Evolutionary conservation across 495 filamentous ascomycete species (phyloP), one percentile per base, ranked within the genome.

Genomic region (Oidiodendron maius): DNA sequence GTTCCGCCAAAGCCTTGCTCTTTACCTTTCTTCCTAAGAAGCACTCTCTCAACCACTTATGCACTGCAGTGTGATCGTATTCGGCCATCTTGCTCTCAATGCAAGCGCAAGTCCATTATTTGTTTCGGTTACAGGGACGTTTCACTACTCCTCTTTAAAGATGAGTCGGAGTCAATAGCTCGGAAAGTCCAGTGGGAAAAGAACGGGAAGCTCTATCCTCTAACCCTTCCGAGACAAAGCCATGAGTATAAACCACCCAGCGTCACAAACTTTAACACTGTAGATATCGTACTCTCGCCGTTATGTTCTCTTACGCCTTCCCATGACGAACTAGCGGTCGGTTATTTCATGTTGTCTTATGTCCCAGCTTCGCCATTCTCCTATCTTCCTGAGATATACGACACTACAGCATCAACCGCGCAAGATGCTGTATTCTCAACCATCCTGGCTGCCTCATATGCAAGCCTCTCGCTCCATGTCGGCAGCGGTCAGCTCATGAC

Each of bases 401-500:
- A 44, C 41, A 2, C 23, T 15, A 24, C 23, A 44, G 20, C 41
- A 44, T 2, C 21, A 44, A 28, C 20, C 41, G 41, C 41, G n/a
- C 44, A 46, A 46, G 44, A 46, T 36, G 44, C 44, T 18, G 28
- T 46, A 46, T 46, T 18, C 28, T 46, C 20, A 36, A 18, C 30
- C 1, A 24, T 46, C 13, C 26, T 46, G 28, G 30, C 44, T 34
- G 23, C 41, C 41, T 24, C 41, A 24, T 44, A 26, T 28, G 41
- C 41, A 28, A 44, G 41, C 41, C 22, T 44, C 41, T 44, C 41
- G 6, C 41, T 44, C 9, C 24, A 28, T 44, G 41, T 28, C 26
- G 41, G 41, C 41, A 44, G 22, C 41, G 22, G 41, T 12, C 18
- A 44, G 22, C 43, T 76, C 40, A 61, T 61, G 44, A 46, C 59